Base-by-base conservation (phyloP, 2,329 filamentous ascomycete species). In the Neopestalotiopsis sp. region DNA sequence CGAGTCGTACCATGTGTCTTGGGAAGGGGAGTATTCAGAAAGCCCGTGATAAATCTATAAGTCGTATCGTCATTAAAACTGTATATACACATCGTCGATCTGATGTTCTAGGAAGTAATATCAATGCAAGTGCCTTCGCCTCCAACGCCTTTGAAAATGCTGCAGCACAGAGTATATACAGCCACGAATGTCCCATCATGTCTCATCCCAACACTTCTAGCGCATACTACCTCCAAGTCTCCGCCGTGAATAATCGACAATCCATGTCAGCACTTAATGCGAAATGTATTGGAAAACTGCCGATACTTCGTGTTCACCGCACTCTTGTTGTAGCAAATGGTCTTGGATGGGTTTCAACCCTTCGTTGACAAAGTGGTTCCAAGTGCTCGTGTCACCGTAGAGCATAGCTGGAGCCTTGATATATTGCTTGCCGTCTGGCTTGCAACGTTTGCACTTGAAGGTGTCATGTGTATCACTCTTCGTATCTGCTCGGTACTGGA, bases 241-340 rank as follows among this genome's bases (percentile, higher is more conserved):
- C 10, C 13, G 32, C 61, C 14, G 14, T 14, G 12, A 42, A 7
- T 24, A 7, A 24, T 34, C 20, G 13, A 38, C 42, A 56, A 24
- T n/a, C 42, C 34, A 28, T 65, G 34, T n/a, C 32, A 38, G 24
- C 17, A 9, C 38, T 73, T 75, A 89, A 75, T 98, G 96, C 73
- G 95, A 98, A 76, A 99, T 98, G 81, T 98, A 99, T 86, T 99
- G 96, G 79, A 99, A 99, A 42, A 98, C 94, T 12, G 95, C 94
- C 72, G 94, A 98, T 9, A 99, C 94, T 76, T 94, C 93, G 30
- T 86, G 83, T 79, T 95, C 91, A 4, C 86, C 88, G 69, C 88
- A 89, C 82, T 99, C 96, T 80, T 98, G 96, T 72, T 95, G 88
- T 63, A 99, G 83, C 76, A 99, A 78, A 78, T 98, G 81, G 83